A percentile compares a stretch with the other conserved stretches of the same genome.
Conservation (phyloP, 2,329 filamentous ascomycete species). For the Ciborinia camelliae region DNA sequence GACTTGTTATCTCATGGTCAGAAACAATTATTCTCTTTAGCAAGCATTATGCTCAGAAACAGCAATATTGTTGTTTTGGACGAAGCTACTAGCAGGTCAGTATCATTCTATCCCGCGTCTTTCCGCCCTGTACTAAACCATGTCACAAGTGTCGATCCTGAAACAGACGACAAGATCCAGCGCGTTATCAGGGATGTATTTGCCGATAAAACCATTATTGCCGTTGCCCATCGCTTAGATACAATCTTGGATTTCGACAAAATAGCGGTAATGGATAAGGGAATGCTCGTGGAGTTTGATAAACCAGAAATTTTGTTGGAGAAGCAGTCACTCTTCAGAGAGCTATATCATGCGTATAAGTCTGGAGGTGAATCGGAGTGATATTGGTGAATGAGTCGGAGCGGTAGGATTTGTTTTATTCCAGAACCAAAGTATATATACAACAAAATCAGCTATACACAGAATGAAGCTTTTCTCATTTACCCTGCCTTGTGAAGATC, state of each 20-base stretch:
- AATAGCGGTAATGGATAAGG: not conserved
- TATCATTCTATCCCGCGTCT: not conserved
- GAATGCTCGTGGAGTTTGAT: not conserved
- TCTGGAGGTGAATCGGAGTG: too few species aligned
- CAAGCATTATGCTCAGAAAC: slow-evolving; percentile 43
- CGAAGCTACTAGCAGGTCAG: slow-evolving; percentile 30
- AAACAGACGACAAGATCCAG: not conserved
- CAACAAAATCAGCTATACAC: too few species aligned
- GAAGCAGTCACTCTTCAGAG: too few species aligned
- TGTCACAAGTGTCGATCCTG: not conserved
- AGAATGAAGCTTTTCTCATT: too few species aligned
- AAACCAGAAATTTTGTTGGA: too few species aligned
- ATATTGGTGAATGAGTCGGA: too few species aligned
- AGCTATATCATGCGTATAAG: too few species aligned
- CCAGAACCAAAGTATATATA: too few species aligned
- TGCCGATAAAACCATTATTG: not conserved
- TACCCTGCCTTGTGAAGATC: too few species aligned
- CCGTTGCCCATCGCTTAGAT: not conserved
- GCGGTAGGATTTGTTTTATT: too few species aligned
- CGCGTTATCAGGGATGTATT: not conserved
- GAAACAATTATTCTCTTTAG: slow-evolving; percentile 48
- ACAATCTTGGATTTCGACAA: not conserved
- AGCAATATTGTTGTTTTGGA: slow-evolving; percentile 40
- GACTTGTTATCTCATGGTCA: slow-evolving; percentile 45
- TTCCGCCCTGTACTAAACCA: not conserved